Evolutionary conservation across 2,329 filamentous ascomycete species (phyloP).

Genomic region (Emericellopsis cladophorae): DNA sequence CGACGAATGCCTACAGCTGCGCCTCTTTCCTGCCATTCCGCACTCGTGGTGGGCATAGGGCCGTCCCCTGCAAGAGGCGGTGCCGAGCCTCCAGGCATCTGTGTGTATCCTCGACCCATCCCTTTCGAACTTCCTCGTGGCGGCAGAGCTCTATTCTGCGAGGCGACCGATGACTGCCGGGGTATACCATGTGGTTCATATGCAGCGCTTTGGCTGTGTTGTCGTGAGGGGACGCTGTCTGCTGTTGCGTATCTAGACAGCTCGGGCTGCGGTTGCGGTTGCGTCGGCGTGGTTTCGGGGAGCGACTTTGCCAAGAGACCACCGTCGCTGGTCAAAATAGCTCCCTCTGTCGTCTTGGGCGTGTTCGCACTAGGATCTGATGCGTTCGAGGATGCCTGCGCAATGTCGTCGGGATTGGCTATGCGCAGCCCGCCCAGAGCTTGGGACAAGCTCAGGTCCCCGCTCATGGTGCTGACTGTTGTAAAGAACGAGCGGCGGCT

Average conservation of each 20-base stretch:
- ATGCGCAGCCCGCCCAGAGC: constrained; percentile 90
- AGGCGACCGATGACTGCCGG: constrained; percentile 35
- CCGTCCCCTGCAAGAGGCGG: constrained; percentile 24
- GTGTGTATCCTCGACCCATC: constrained; percentile 43
- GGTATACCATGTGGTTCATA: constrained; percentile 40
- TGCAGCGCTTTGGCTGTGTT: constrained; percentile 50
- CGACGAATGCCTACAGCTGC: constrained; percentile 75
- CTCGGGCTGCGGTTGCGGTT: constrained; percentile 8
- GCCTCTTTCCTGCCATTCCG: constrained; percentile 92
- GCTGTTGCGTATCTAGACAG: constrained; percentile 34
- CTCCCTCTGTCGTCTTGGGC: constrained; percentile 2
- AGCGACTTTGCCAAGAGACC: constrained; percentile 4
- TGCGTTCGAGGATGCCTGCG: constrained; percentile 15
- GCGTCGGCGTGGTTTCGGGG: constrained; percentile 3
- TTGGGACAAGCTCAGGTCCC: constrained; percentile 83
- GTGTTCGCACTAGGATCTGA: constrained; percentile 11
- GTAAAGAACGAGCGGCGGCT: too few relatives aligned
- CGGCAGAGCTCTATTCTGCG: constrained; percentile 48
- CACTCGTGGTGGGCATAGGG: constrained; percentile 46
- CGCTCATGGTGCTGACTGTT: constrained; percentile 54
- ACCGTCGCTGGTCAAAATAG: constrained; percentile 3
- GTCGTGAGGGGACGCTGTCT: constrained; percentile 42
- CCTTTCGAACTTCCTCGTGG: constrained; percentile 67
- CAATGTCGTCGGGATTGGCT: constrained; percentile 80
- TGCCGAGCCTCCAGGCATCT: constrained; percentile 12